A percentile compares a stretch with the other conserved stretches of the same genome.
Conservation (phyloP, 2,329 filamentous ascomycete genomes). For the Chaetothyriales sp. region DNA sequence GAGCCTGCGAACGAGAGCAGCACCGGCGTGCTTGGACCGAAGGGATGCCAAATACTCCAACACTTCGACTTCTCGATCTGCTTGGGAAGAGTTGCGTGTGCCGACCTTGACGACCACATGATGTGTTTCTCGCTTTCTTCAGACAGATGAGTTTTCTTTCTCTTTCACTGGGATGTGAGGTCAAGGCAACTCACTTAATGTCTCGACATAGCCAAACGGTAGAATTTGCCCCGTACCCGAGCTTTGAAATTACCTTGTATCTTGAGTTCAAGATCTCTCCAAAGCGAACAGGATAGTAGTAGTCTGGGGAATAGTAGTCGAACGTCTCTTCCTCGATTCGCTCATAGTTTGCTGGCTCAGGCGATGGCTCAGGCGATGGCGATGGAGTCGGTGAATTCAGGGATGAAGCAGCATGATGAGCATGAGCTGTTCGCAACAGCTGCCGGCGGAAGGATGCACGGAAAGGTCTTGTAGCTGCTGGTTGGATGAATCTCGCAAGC, state of each 20-base stretch:
- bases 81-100: not conserved
- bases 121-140: slow-evolving; percentile 6
- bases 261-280: slow-evolving; percentile 27
- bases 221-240: slow-evolving; percentile 24
- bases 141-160: slow-evolving; percentile 3
- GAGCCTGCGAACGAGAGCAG: not conserved
- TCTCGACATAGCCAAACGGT: slow-evolving; percentile 32
- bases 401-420: no score
- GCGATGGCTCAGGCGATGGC: not conserved
- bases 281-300: slow-evolving; percentile 26
- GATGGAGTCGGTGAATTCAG: not conserved
- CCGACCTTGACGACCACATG: slow-evolving; percentile 13
- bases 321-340: slow-evolving; percentile 7
- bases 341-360: no score
- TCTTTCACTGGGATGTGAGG: slow-evolving; percentile 15
- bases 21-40: not conserved
- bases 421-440: not conserved
- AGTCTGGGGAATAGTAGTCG: slow-evolving; percentile 8
- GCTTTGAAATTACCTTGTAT: slow-evolving; percentile 23
- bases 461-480: not conserved
- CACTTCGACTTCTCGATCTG: not conserved
- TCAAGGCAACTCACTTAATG: slow-evolving; percentile 19
- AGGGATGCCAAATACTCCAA: not conserved
- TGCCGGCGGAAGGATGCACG: not conserved
- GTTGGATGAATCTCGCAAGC: not conserved